A percentile compares a stretch with the other conserved stretches of the same genome.
Conservation (phyloP, 331 rosid genomes). For the Saraca asoca region DNA sequence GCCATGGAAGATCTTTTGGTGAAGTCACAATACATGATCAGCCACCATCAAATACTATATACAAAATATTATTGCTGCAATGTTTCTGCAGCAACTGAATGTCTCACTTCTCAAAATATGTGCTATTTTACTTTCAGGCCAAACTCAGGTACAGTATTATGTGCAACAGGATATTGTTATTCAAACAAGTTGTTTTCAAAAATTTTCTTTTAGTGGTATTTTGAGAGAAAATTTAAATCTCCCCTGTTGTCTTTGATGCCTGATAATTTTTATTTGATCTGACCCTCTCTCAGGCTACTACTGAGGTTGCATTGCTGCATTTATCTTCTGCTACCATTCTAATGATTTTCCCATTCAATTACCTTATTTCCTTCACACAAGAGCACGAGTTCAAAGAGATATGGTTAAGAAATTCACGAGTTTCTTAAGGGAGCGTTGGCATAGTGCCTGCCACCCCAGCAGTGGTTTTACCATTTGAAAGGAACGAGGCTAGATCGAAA, state of each 20-base stretch:
- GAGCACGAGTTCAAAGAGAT: constrained; percentile 79
- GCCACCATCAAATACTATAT: constrained; percentile 94
- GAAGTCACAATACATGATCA: constrained; percentile 80
- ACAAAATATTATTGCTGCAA: constrained; percentile 85
- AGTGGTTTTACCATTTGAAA: constrained; percentile 72
- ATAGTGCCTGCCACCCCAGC: constrained; percentile 91
- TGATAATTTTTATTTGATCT: constrained; percentile 27
- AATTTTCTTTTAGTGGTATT: background rate
- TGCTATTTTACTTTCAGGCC: constrained; percentile 80
- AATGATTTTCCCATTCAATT: constrained; percentile 72
- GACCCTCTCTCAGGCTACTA: constrained; percentile 63
- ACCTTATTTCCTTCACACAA: constrained; percentile 76
- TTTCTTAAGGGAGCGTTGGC: constrained; percentile 80
- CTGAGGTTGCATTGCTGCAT: constrained; percentile 78
- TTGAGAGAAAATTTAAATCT: background rate
- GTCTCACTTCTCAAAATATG: constrained; percentile 80
- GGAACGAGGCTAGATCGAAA: constrained; percentile 50
- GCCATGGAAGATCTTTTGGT: constrained; percentile 89
- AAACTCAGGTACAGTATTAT: constrained; percentile 72
- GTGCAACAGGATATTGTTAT: constrained; percentile 24
- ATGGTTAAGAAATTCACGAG: constrained; percentile 67
- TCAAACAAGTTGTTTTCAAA: constrained; percentile 14
- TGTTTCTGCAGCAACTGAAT: constrained; percentile 67
- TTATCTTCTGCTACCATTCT: constrained; percentile 65
- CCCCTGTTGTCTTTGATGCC: constrained; percentile 5